Conservation (phyloP, 2,329 filamentous ascomycete genomes). For the Aspergillus calidoustus region DNA sequence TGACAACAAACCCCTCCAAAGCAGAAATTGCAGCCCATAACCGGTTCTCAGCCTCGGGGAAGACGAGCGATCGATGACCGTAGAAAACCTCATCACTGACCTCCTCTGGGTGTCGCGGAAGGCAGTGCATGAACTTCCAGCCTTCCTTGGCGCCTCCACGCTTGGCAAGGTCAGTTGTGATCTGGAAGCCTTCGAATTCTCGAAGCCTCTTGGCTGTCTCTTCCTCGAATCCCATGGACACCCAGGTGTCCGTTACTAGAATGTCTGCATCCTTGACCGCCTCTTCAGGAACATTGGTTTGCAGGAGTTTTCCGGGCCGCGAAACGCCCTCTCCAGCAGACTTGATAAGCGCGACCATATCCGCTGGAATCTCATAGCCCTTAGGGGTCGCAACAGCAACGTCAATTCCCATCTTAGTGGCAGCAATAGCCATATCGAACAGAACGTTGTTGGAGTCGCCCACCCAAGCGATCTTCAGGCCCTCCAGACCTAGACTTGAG, state of each 20-base stretch:
- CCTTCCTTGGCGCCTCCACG: constrained; percentile 81
- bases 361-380: constrained; percentile 78
- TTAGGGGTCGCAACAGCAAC: constrained; percentile 84
- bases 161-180: constrained; percentile 82
- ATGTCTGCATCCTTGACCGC: constrained; percentile 84
- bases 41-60: constrained; percentile 92
- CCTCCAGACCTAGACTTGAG: constrained; percentile 70
- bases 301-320: constrained; percentile 68
- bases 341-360: constrained; percentile 75
- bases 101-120: constrained; percentile 90
- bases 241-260: constrained; percentile 95
- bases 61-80: constrained; percentile 80
- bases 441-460: constrained; percentile 97
- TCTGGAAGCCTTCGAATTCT: constrained; percentile 87
- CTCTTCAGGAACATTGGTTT: constrained; percentile 82
- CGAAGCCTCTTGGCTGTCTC: constrained; percentile 77
- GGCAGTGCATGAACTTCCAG: constrained; percentile 99
- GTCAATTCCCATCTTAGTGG: constrained; percentile 83
- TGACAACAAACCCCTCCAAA: constrained; percentile 89
- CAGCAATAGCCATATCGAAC: constrained; percentile 88
- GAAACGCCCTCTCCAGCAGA: constrained; percentile 62
- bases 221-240: constrained; percentile 96
- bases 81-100: constrained; percentile 96
- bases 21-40: constrained; percentile 88
- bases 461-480: constrained; percentile 92